phyloP scores from a whole-genome alignment of 139 green algal genomes.

The Chlorella sorokiniana region DNA sequence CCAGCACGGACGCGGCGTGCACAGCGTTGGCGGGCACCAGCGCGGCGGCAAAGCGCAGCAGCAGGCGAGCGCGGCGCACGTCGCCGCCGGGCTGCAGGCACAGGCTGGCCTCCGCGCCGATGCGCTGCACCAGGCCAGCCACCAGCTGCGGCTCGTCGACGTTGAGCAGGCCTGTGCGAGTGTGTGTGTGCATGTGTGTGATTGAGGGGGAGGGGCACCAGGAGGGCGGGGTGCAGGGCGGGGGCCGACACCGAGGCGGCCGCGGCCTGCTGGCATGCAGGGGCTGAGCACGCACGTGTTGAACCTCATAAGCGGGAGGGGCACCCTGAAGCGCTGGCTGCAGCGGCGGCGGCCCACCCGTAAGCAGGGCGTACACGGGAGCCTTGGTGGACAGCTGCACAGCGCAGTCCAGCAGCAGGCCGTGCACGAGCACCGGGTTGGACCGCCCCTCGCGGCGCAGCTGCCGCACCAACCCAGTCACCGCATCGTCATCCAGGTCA shows the following conservation, averaged over 20 bases:
- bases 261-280: too few relatives aligned
- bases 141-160: constrained; percentile 53
- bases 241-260: too few relatives aligned
- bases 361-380: constrained; percentile 72
- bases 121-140: constrained; percentile 29
- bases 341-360: constrained; percentile 52
- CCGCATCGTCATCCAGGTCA: constrained; percentile 8
- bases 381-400: constrained; percentile 74
- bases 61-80: constrained; percentile 54
- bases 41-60: constrained; percentile 71
- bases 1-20: constrained; percentile 49
- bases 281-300: too few relatives aligned
- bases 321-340: background rate
- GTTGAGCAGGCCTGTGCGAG: constrained; percentile 55
- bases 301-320: too few relatives aligned
- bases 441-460: constrained; percentile 26
- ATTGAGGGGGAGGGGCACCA: too few relatives aligned
- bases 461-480: constrained; percentile 8
- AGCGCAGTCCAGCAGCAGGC: constrained; percentile 69
- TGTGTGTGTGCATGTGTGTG: background rate
- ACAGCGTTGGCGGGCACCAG: constrained; percentile 64
- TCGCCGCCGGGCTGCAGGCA: constrained; percentile 33
- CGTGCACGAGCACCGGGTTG: constrained; percentile 28
- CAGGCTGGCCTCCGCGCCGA: constrained; percentile 27
- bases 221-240: background rate